phyloP scores from a whole-genome alignment of 1,139 yeast species.

The Saccharomyces hybrid region DNA sequence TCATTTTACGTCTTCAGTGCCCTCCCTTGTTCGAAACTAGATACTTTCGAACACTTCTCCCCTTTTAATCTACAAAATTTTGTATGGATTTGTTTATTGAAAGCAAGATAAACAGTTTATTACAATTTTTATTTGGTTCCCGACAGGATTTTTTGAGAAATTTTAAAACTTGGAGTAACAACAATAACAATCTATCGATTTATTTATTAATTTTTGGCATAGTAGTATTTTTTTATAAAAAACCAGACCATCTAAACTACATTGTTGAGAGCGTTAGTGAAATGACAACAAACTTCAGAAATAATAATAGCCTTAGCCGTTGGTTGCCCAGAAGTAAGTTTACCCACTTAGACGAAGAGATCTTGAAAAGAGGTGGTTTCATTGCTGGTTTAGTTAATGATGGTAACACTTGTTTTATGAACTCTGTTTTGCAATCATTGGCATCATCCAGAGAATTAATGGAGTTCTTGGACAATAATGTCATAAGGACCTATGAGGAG shows the following conservation, averaged over 20 bases:
- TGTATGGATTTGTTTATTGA: not conserved
- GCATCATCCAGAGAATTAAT: constrained; percentile 64
- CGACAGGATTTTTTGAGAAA: not conserved
- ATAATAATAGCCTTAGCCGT: constrained; percentile 15
- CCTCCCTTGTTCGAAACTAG: not conserved
- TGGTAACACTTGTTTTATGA: constrained; percentile 92
- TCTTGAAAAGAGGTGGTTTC: constrained; percentile 49
- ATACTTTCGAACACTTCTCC: not conserved
- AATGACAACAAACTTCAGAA: constrained; percentile 8
- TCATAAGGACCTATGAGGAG: constrained; percentile 32
- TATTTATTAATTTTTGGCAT: not conserved
- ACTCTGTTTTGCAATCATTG: constrained; percentile 74
- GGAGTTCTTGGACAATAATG: constrained; percentile 50
- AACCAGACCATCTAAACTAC: not conserved
- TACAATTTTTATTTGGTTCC: not conserved
- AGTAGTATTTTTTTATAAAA: not conserved
- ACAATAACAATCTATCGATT: not conserved
- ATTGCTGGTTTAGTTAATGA: constrained; percentile 83
- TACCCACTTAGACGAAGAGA: constrained; percentile 17
- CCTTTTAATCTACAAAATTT: not conserved
- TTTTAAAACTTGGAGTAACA: not conserved
- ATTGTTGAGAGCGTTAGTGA: not conserved
- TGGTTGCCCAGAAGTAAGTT: constrained; percentile 17
- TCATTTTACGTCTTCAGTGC: not conserved
- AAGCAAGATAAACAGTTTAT: not conserved